Evolutionary conservation across 1,139 yeast species (phyloP).

Genomic region (Scheffersomyces insectosa): DNA sequence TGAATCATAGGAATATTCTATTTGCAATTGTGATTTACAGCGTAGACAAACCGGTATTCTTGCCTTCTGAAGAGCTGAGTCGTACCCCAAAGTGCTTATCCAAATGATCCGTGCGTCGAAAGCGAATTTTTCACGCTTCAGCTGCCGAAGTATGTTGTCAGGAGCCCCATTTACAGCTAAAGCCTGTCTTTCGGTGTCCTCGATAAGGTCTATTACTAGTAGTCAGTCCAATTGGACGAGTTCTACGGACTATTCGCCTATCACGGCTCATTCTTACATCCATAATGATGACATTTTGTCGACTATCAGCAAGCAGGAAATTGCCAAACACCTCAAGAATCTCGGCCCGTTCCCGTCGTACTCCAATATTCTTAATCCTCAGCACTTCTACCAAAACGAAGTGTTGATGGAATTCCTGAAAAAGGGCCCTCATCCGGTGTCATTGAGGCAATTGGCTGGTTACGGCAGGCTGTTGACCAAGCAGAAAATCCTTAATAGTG

Average conservation of each 20-base stretch:
- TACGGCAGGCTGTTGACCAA: constrained; percentile 81
- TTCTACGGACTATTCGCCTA: constrained; percentile 4
- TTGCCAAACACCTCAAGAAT: constrained; percentile 41
- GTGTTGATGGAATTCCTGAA: constrained; percentile 64
- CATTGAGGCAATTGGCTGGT: constrained; percentile 82
- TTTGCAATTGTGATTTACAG: no score
- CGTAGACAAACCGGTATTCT: no score
- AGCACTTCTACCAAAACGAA: constrained; percentile 86
- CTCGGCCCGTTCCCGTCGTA: constrained; percentile 48
- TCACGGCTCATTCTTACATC: constrained; percentile 16
- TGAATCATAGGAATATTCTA: no score
- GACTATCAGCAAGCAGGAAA: constrained; percentile 34
- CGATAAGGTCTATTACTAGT: background rate
- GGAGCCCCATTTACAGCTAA: no score
- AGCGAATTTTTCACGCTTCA: no score
- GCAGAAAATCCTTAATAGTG: constrained; percentile 76
- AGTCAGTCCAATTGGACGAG: background rate
- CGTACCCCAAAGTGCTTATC: no score
- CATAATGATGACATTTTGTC: constrained; percentile 21
- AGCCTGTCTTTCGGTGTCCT: background rate
- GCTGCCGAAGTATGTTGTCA: no score
- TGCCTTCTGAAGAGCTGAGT: no score
- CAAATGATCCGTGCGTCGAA: no score
- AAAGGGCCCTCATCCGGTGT: constrained; percentile 82
- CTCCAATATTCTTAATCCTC: constrained; percentile 51